Conservation (phyloP, 2,329 filamentous ascomycete species). For the Emergomyces orientalis region DNA sequence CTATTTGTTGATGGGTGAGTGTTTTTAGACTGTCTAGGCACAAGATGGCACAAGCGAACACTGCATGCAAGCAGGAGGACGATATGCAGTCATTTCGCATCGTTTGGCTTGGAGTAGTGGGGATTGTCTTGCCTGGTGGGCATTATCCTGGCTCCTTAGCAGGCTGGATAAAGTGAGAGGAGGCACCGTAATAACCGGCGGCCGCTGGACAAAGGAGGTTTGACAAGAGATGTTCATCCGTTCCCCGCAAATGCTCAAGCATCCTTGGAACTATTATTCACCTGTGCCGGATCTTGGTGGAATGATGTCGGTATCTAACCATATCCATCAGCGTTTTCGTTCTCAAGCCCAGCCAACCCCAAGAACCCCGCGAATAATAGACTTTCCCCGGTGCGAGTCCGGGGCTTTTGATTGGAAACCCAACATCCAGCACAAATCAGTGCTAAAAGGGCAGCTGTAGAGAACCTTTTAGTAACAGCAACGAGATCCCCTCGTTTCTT, state of each 20-base stretch:
- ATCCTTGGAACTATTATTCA: too few species aligned
- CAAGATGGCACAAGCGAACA: background rate
- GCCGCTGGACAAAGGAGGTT: background rate
- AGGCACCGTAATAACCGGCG: background rate
- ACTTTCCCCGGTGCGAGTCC: background rate
- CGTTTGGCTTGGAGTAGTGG: background rate
- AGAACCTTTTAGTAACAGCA: background rate
- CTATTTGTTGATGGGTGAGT: too few species aligned
- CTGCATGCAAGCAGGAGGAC: background rate
- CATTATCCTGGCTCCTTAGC: background rate
- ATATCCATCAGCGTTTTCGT: too few species aligned
- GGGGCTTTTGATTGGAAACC: background rate
- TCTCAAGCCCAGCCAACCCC: background rate
- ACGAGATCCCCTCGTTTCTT: background rate
- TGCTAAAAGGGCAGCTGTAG: background rate
- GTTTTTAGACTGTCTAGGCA: background rate
- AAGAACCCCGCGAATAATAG: background rate
- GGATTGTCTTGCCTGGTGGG: background rate
- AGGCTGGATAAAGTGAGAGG: background rate
- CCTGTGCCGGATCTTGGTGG: too few species aligned
- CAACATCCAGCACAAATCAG: background rate
- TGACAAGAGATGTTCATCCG: background rate
- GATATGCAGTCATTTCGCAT: background rate
- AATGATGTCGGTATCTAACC: too few species aligned
- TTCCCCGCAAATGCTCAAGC: too few species aligned